Evolutionary conservation across 805 yeast genomes (phyloP).

Genomic region (Wickerhamiella kurtzmanii): DNA sequence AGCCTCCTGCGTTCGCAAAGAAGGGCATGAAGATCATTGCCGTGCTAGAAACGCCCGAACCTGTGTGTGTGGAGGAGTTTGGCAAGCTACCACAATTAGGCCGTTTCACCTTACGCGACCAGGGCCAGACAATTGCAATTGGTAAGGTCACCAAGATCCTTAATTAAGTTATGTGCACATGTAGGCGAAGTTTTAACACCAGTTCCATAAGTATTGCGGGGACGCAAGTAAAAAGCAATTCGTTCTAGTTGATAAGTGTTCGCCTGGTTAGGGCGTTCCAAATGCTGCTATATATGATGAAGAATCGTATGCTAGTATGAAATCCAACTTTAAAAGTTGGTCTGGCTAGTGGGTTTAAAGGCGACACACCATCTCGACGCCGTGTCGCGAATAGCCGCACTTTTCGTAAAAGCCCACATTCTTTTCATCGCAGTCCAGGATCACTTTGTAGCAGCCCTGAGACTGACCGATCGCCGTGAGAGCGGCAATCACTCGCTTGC

Average conservation of each 20-base stretch:
- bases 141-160: constrained; percentile 91
- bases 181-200: too few relatives aligned
- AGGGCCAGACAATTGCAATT: constrained; percentile 95
- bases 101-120: constrained; percentile 96
- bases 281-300: too few relatives aligned
- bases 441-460: constrained; percentile 72
- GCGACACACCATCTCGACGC: constrained; percentile 25
- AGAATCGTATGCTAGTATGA: too few relatives aligned
- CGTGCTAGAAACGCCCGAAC: constrained; percentile 66
- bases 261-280: too few relatives aligned
- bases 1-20: constrained; percentile 96
- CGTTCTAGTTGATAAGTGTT: too few relatives aligned
- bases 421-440: constrained; percentile 74
- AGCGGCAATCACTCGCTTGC: constrained; percentile 48
- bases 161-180: constrained; percentile 12
- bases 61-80: constrained; percentile 89
- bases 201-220: too few relatives aligned
- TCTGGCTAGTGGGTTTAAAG: constrained; percentile 2
- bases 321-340: too few relatives aligned
- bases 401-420: constrained; percentile 79
- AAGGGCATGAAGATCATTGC: constrained; percentile 98
- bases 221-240: too few relatives aligned
- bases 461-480: constrained; percentile 46
- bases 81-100: constrained; percentile 92
- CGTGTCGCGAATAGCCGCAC: constrained; percentile 54